Percentiles rank a stretch among this genome's conserved stretches.
These are phyloP conservation scores for Cymbopogon citratus DNA, from an alignment of 176 grass and related monocot genomes.

Conservation along the genomic window DNA sequence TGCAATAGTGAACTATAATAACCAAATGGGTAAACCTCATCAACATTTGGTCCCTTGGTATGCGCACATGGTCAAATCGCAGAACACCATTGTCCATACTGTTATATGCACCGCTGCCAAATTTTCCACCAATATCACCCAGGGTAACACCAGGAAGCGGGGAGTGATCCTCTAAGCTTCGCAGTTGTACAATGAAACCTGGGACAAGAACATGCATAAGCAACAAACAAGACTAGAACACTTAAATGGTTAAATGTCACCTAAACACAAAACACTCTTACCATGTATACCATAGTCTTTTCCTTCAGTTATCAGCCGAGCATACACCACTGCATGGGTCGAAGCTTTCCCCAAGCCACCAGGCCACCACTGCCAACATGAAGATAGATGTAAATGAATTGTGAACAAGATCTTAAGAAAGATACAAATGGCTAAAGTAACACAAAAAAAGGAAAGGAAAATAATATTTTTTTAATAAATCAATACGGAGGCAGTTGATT, in stretches of 20 bases:
- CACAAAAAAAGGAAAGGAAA: neutral
- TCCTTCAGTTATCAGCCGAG: conserved; percentile 78
- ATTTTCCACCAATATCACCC: conserved; percentile 97
- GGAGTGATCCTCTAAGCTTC: conserved; percentile 91
- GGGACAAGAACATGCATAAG: conserved; percentile 26
- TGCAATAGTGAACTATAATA: neutral
- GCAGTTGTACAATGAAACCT: conserved; percentile 96
- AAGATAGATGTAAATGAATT: conserved; percentile 10
- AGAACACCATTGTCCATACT: conserved; percentile 98
- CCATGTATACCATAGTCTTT: conserved; percentile 96
- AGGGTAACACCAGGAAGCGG: conserved; percentile 84
- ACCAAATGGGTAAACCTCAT: conserved; percentile 52
- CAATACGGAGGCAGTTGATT: neutral
- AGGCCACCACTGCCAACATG: conserved; percentile 88
- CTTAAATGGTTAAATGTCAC: neutral
- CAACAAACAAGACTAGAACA: neutral
- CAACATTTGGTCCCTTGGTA: conserved; percentile 95
- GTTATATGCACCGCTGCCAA: conserved; percentile 95
- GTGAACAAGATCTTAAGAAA: neutral
- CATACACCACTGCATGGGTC: conserved; percentile 92
- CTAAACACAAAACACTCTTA: conserved; percentile 38
- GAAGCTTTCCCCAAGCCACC: conserved; percentile 94
- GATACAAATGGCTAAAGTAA: neutral
- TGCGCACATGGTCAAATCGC: conserved; percentile 89
- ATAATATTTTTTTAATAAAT: neutral